Base-by-base conservation (phyloP, 2,329 filamentous ascomycete species). In the Fonsecaea monophora region DNA sequence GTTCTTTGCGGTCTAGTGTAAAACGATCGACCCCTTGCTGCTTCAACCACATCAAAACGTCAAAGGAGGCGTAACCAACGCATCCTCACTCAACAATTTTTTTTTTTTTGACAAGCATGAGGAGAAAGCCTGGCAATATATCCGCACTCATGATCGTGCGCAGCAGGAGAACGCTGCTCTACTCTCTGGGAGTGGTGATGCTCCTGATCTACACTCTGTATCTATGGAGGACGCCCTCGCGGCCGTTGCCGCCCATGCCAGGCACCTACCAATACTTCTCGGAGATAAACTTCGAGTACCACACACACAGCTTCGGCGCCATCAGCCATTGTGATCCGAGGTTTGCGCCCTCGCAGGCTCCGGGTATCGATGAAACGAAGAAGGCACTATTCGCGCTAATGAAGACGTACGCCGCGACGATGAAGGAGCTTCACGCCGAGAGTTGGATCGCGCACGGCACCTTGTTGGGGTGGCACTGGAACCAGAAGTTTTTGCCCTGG, bases 361-460 rank as follows among this genome's bases (percentile, higher is more conserved):
- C 48, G 7, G 30, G 50, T 3, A 65, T 67, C 7, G 67, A 60
- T 1, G 60, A 66, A 32, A 60, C 58, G 34, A 50, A 53, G 15
- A 25, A 7, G 42, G n/a, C 42, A 10, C 58, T 69, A 1, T 40
- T 53, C 15, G 61, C 48, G 15, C 18, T 69, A 25, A 34, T 69
- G 40, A 45, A 65, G 21, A 40, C 60, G 12, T 69, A 62, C 35
- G 37, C 53, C 7, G 50, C 48, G 9, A 68, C 60, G 4, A 69
- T 68, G 65, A 35, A 13, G 10, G 34, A 69, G 5, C 45, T 68
- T 21, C 35, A 42, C 21, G 61, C 59, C 12, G 68, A 69, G 35
- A 69, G 62, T 38, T 69, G 68, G 65, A 64, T 69, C 38, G 56
- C 58, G 1, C 68, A 69, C 34, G 68, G 68, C 1, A 63, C 65